Conservation (phyloP, 345 rosid species). For the Ceriops tagal region DNA sequence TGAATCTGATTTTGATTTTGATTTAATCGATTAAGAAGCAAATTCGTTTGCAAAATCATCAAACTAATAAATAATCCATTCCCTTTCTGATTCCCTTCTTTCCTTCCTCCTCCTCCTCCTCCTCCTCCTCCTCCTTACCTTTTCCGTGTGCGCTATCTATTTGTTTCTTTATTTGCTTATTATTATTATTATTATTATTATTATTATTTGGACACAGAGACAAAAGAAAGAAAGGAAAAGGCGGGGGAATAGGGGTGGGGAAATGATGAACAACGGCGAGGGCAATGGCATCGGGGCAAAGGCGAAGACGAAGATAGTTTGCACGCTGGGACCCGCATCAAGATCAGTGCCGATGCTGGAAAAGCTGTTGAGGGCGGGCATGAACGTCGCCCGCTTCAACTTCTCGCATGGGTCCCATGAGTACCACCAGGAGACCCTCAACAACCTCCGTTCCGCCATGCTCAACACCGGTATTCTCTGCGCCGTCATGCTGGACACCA, state of each 20-base stretch:
- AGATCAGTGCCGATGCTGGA: constrained; percentile 76
- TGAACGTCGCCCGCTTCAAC: constrained; percentile 52
- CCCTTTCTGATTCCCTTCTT: too few relatives aligned
- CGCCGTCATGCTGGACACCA: constrained; percentile 98
- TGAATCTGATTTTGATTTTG: too few relatives aligned
- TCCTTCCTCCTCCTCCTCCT: too few relatives aligned
- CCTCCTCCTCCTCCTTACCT: too few relatives aligned
- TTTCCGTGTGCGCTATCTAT: too few relatives aligned
- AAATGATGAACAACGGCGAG: neutral
- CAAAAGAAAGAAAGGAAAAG: too few relatives aligned
- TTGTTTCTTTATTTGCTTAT: too few relatives aligned
- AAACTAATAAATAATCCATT: too few relatives aligned
- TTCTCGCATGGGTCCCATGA: constrained; percentile 96
- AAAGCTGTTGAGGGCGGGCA: constrained; percentile 84
- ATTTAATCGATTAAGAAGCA: too few relatives aligned
- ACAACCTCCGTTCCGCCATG: constrained; percentile 83
- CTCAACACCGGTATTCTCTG: constrained; percentile 81
- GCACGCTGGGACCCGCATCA: constrained; percentile 90
- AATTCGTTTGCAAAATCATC: too few relatives aligned
- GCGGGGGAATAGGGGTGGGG: neutral
- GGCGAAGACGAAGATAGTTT: constrained; percentile 82
- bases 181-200: too few relatives aligned
- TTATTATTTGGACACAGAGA: too few relatives aligned
- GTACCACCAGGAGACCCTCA: constrained; percentile 91
- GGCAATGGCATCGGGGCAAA: neutral